phyloP scores from a whole-genome alignment of 164 flowering plant species.

The Berberis vulgaris region DNA sequence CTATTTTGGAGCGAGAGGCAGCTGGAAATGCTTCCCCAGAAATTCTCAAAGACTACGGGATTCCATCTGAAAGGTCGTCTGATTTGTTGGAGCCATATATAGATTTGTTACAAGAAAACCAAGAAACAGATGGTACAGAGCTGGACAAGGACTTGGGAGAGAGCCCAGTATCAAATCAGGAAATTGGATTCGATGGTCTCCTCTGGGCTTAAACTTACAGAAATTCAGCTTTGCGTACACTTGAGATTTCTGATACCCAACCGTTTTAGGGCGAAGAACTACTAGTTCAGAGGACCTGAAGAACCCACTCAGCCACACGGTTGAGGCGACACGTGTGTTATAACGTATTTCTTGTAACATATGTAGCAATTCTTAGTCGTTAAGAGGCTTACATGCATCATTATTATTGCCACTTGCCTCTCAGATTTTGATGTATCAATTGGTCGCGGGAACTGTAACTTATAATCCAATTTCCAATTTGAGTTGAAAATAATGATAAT shows the following conservation, averaged over 20 bases:
- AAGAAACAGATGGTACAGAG: constrained; percentile 13
- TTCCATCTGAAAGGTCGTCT: constrained; percentile 73
- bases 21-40: constrained; percentile 47
- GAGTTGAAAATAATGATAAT: background rate
- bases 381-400: too few species aligned
- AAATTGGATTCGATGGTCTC: constrained; percentile 79
- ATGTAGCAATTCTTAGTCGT: too few species aligned
- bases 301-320: background rate
- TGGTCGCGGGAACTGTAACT: background rate
- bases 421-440: background rate
- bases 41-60: constrained; percentile 77
- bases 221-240: too few species aligned
- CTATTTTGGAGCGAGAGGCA: constrained; percentile 73
- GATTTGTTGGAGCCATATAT: constrained; percentile 71
- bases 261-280: background rate
- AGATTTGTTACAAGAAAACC: constrained; percentile 35
- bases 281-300: background rate
- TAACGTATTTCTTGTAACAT: background rate
- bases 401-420: too few species aligned
- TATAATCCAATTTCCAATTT: background rate
- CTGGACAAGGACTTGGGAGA: constrained; percentile 35
- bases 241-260: background rate
- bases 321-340: background rate
- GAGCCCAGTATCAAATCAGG: constrained; percentile 57
- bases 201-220: constrained; percentile 55